Evolutionary conservation across 164 flowering plant species (phyloP), one percentile per base, ranked within the genome.

Genomic region (Piper longum): DNA sequence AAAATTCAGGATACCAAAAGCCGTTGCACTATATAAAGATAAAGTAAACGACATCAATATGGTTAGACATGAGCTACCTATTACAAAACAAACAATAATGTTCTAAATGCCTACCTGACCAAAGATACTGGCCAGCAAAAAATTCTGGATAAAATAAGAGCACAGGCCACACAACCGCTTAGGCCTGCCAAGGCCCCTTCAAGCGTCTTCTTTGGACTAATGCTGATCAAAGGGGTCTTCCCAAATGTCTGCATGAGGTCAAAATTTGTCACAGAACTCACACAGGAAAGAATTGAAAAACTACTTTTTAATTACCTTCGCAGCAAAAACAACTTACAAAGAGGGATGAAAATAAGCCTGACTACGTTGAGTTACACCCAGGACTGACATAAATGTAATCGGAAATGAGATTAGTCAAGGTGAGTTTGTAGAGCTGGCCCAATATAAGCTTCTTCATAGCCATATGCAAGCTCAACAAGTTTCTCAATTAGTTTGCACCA

Each of bases 161-260:
- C 71, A 62, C 85, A 82, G 52, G 80, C 83, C 67, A 95, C 74
- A 73, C 95, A 95, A 43, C 97, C 97, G 71, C 80, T 80, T 75
- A 95, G 70, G 54, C 99, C 99, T 8, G 81, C 79, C 69, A 86
- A 65, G 73, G 86, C 92, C 70, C 96, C 96, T 70, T 95, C 99
- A 89, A 96, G 86, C 54, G 97, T 95, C 82, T 91, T 95, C 77
- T 95, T 95, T 17, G 99, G 99, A 78, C 99, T 95, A 63, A 95
- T 73, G 72, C 54, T 76, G 42, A 84, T 95, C 40, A 95, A 86
- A 13, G 95, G 99, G 60, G 97, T 95, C 71, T 89, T 81, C 61
- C 97, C 97, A 86, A 88, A 88, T 68, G 84, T 80, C 99, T 93
- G 86, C 79, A 77, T 65, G 54, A 7, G 56, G 41, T 36, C 48